Percentiles rank a stretch among this genome's conserved stretches.
Conservation (phyloP, 2,329 filamentous ascomycete genomes). For the Trichoderma pleuroti region DNA sequence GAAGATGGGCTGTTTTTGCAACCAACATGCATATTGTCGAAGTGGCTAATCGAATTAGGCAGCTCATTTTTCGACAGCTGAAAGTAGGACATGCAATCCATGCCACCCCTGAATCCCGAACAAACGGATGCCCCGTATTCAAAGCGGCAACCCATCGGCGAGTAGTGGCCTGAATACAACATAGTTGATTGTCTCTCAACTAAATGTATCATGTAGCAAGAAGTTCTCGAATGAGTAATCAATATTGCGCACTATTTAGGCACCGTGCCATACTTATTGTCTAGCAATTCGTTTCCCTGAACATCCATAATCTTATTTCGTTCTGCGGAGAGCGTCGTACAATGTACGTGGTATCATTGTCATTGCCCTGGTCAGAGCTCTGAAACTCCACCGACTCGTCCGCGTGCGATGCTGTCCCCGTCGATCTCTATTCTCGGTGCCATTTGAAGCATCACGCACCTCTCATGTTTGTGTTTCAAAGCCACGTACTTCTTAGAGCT, state of each 20-base stretch:
- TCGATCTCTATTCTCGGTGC: not conserved
- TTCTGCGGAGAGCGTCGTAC: not conserved
- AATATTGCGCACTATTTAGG: not conserved
- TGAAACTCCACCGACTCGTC: not conserved
- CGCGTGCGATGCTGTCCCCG: not conserved
- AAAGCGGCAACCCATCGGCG: not conserved
- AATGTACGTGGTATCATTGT: not conserved
- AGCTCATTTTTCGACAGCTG: not conserved
- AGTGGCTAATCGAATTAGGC: not conserved
- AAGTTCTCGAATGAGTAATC: not conserved
- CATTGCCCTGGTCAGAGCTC: not conserved
- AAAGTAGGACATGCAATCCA: not conserved
- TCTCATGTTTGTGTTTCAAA: not conserved
- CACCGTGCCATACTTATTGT: not conserved
- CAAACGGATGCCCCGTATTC: not conserved
- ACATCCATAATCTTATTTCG: not conserved
- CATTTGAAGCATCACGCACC: not conserved
- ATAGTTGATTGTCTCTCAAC: not conserved
- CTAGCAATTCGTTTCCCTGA: not conserved
- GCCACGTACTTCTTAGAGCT: not conserved
- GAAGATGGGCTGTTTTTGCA: not conserved
- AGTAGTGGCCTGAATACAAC: not conserved
- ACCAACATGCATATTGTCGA: not conserved
- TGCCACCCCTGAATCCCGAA: not conserved
- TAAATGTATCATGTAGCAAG: not conserved